Evolutionary conservation across 2,329 filamentous ascomycete genomes (phyloP), one percentile per base, ranked within the genome.

Genomic region (Tympanopsis confertula): DNA sequence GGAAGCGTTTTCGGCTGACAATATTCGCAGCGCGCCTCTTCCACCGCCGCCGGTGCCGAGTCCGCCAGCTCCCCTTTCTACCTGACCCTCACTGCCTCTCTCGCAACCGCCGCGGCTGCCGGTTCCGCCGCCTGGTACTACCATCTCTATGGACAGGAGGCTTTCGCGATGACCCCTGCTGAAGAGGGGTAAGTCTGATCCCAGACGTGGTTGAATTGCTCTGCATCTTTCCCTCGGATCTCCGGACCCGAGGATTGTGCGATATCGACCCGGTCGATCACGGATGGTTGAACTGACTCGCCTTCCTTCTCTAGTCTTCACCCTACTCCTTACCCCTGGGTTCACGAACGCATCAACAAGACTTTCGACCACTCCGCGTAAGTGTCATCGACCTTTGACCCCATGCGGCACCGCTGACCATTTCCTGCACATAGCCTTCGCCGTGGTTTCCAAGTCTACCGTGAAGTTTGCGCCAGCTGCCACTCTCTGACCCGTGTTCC

Each of bases 381-480:
- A 82, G 86, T 69, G 15, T 39, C 26, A 35, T 35, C 35, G 18
- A 37, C 37, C 32, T 40, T 24, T 37, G 39, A 38, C 22, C 35
- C 24, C 19, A 35, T 42, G 38, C 42, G 44, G 30, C 42, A 42
- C 41, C 39, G 38, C 47, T 44, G 46, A 47, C 48, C 43, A 51
- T 41, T 26, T 26, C 22, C 15, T 52, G 35, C 22, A 20, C 42
- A 5, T 49, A 94, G 88, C 54, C 87, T 98, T 50, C 91, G 91
- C 63, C 88, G 91, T 71, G 91, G 91, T 67, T 98, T 96, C 79
- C 88, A 94, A 69, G 91, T 98, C 59, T 98, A 98, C 75, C 86
- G 82, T 52, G 91, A 98, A 69, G 91, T 98, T 56, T 98, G 91
- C 75, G 79, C 88, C 44, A 86, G 86, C 53, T 98, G 91, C 78